Base-by-base conservation (phyloP, 2,329 filamentous ascomycete genomes). In the Colletotrichum higginsianum region DNA sequence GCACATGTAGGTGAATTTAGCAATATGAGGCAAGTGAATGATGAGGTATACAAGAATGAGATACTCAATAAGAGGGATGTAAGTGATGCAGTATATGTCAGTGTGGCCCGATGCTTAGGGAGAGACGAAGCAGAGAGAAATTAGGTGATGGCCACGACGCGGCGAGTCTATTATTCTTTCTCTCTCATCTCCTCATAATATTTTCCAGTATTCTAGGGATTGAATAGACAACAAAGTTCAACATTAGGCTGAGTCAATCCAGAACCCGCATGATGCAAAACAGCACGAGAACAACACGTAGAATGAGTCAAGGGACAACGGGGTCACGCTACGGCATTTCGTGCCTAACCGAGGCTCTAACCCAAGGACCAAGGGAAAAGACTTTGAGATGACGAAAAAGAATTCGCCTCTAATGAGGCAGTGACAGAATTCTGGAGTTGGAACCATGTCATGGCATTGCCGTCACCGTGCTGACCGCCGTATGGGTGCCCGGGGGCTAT, bases 361-460 rank as follows among this genome's bases (percentile, higher is more conserved):
- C 18, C 3, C 15, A 7, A 53, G 8, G 16, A 16, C 26, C 3
- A 38, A 12, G 30, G 4, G 8, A 38, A 38, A 7, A 55, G 4
- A 38, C 30, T 1, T 2, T 9, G 21, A 49, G 0, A 12, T 9
- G 12, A 55, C 30, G 18, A 30, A 11, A 3, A 16, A 2, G 3
- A 21, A 12, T 13, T 2, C 8, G 13, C 6, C 18, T 13, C 11
- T 30, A 50, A 50, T 58, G 38, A 68, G 52, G 58, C 57, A 35
- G 64, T 72, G 53, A 61, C 60, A 72, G 55, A 60, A 60, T 60
- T 52, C 44, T 53, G 58, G 65, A 47, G 47, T 15, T 23, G 57
- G 13, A 7, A 21, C 18, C 44, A 47, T 35, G 15, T 23, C 56
- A 9, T 11, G 18, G 16, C 35, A 15, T 4, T 11, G 30, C 23